Conservation (phyloP, 495 filamentous ascomycete species). For the Chlorociboria aeruginascens region DNA sequence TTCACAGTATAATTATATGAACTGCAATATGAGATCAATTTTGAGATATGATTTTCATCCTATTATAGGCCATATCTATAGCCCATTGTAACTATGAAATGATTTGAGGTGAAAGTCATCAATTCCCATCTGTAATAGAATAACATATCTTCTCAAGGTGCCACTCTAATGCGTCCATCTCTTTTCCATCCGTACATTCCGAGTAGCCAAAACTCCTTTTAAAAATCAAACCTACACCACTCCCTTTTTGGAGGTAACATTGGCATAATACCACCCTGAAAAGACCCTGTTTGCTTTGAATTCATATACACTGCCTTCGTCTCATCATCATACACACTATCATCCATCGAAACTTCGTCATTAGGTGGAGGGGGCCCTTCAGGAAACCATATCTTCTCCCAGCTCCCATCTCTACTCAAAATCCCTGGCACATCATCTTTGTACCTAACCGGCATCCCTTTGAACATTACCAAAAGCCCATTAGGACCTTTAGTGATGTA, state of each 20-base stretch:
- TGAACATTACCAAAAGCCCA: conserved; percentile 13
- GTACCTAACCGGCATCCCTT: conserved; percentile 17
- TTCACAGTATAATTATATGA: too few species aligned
- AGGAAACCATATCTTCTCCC: conserved; percentile 21
- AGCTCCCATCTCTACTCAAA: conserved; percentile 2
- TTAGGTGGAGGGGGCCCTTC: conserved; percentile 12
- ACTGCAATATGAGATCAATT: too few species aligned
- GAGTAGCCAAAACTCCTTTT: neutral
- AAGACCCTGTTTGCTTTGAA: conserved; percentile 4
- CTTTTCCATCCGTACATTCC: neutral
- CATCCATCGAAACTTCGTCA: conserved; percentile 5
- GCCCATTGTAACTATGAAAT: too few species aligned
- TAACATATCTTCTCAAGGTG: neutral
- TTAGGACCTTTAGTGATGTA: conserved; percentile 9
- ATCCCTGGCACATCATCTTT: conserved; percentile 9
- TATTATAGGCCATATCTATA: too few species aligned
- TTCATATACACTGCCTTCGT: conserved; percentile 10
- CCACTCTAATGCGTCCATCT: neutral
- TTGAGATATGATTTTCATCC: too few species aligned
- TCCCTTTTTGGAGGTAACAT: conserved; percentile 17
- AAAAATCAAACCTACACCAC: conserved; percentile 20
- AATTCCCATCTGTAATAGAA: too few species aligned
- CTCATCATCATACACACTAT: conserved; percentile 10
- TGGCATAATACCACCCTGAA: conserved; percentile 14
- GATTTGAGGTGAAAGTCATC: too few species aligned